A percentile compares a stretch with the other conserved stretches of the same genome.
These are phyloP conservation scores for Cardamine chenopodiifolia DNA, from an alignment of 345 rosid species.

Conservation along the genomic window DNA sequence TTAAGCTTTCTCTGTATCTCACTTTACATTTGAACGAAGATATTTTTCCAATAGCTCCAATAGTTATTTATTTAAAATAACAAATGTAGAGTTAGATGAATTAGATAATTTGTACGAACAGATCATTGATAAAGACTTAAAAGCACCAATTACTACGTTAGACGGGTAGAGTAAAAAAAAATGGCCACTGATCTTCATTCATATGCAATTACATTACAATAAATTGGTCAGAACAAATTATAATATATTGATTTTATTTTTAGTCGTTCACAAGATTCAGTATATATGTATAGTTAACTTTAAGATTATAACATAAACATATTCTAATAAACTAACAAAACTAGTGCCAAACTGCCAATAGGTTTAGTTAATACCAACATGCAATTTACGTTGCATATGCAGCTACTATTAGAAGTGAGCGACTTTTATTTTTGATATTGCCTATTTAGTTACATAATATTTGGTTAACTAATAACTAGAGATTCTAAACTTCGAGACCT, in stretches of 20 bases:
- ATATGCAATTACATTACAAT: not conserved
- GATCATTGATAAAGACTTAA: not conserved
- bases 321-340: no score
- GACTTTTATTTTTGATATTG: no score
- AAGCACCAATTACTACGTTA: not conserved
- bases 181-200: not conserved
- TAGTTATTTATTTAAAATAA: not conserved
- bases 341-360: not conserved
- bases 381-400: not conserved
- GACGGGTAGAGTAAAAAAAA: not conserved
- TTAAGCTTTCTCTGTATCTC: no score
- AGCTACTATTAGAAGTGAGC: not conserved
- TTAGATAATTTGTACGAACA: not conserved
- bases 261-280: not conserved
- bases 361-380: not conserved
- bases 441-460: not conserved
- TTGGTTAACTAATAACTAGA: not conserved
- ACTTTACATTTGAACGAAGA: no score
- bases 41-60: slow-evolving; percentile 2
- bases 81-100: not conserved
- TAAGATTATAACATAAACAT: not conserved
- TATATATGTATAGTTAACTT: not conserved
- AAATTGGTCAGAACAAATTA: not conserved
- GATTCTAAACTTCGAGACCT: not conserved
- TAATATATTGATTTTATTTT: not conserved